Percentiles rank a stretch among this genome's conserved stretches.
Evolutionary conservation across 2,329 filamentous ascomycete species (phyloP).

Genomic region (Colletotrichum gloeosporioides): DNA sequence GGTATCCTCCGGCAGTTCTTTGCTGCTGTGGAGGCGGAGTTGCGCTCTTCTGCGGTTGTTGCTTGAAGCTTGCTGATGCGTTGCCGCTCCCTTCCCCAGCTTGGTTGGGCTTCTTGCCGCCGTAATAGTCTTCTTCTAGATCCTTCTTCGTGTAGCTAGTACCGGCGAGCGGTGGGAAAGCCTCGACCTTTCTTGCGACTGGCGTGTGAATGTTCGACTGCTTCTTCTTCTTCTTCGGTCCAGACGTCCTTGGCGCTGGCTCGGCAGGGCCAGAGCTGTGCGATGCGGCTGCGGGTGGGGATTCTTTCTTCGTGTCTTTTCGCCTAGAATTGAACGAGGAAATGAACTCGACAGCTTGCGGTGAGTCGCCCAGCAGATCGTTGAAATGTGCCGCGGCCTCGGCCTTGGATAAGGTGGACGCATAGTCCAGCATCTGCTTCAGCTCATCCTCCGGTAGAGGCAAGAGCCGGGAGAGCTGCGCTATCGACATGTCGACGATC

Average conservation of each 20-base stretch:
- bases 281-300: slow-evolving; percentile 20
- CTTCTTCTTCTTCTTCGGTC: slow-evolving; percentile 57
- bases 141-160: slow-evolving; percentile 77
- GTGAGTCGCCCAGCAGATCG: slow-evolving; percentile 86
- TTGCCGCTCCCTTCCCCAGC: slow-evolving; percentile 38
- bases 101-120: slow-evolving; percentile 55
- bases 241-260: slow-evolving; percentile 52
- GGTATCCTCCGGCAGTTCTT: slow-evolving; percentile 74
- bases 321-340: slow-evolving; percentile 78
- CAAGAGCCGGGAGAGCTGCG: slow-evolving; percentile 80
- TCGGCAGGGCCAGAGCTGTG: slow-evolving; percentile 30
- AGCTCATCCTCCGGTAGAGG: slow-evolving; percentile 86
- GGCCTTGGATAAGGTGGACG: slow-evolving; percentile 74
- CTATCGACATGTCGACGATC: slow-evolving; percentile 50
- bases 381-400: slow-evolving; percentile 85
- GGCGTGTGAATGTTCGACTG: slow-evolving; percentile 68
- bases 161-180: slow-evolving; percentile 68
- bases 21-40: slow-evolving; percentile 37
- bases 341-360: slow-evolving; percentile 78
- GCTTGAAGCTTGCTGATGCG: slow-evolving; percentile 41
- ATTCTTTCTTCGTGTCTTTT: slow-evolving; percentile 40
- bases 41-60: slow-evolving; percentile 25
- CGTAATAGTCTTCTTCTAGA: slow-evolving; percentile 76
- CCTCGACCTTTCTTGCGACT: slow-evolving; percentile 66
- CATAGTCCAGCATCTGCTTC: slow-evolving; percentile 84